Conservation (phyloP, 345 rosid species). For the Conringia planisiliqua region DNA sequence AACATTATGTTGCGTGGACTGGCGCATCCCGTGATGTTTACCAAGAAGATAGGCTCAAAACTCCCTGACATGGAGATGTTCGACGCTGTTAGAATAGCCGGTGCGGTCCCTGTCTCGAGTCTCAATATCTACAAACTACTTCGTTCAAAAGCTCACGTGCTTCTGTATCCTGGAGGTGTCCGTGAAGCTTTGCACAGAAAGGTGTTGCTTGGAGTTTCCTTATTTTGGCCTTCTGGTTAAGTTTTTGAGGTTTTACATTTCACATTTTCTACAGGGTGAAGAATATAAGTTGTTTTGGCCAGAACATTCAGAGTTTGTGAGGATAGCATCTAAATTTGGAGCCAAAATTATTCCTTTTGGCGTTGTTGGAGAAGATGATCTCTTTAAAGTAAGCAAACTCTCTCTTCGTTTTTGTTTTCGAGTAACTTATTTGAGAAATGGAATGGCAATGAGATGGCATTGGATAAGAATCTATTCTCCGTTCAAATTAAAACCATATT, state of each 20-base stretch:
- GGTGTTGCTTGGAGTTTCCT: constrained; percentile 34
- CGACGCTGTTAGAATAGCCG: constrained; percentile 46
- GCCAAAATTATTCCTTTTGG: constrained; percentile 78
- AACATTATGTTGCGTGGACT: constrained; percentile 63
- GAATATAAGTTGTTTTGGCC: constrained; percentile 75
- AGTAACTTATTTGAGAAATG: neutral
- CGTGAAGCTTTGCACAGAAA: constrained; percentile 75
- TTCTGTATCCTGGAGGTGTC: constrained; percentile 67
- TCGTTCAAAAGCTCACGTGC: constrained; percentile 59
- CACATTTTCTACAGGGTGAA: constrained; percentile 53
- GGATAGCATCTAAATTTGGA: constrained; percentile 69
- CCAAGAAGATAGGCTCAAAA: constrained; percentile 34
- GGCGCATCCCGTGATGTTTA: constrained; percentile 61
- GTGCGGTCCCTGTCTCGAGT: constrained; percentile 64
- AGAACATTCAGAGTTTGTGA: constrained; percentile 64
- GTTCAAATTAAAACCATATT: too few relatives aligned
- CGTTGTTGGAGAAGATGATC: constrained; percentile 74
- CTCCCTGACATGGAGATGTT: constrained; percentile 35
- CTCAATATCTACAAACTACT: constrained; percentile 57
- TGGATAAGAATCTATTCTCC: too few relatives aligned
- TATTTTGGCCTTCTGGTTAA: constrained; percentile 12
- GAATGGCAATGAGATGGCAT: neutral
- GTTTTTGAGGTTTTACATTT: neutral
- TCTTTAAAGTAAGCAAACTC: constrained; percentile 47
- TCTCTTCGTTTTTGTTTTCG: neutral